A percentile compares a stretch with the other conserved stretches of the same genome.
Evolutionary conservation across 164 flowering plant genomes (phyloP).

Genomic region (Cinnamomum micranthum): DNA sequence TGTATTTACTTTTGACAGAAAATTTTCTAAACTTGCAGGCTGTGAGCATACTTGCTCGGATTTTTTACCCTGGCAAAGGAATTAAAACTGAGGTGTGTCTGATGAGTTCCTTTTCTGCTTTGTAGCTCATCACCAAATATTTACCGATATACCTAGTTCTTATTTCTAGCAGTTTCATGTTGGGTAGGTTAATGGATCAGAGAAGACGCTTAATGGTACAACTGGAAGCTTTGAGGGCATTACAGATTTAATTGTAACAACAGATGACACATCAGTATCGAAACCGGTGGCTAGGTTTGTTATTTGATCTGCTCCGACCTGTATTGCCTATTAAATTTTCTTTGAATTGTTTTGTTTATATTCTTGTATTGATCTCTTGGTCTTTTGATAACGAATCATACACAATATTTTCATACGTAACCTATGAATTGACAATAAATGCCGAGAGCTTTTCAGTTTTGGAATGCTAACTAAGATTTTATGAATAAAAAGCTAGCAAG

Average conservation of each 20-base stretch:
- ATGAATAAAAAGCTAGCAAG: no score
- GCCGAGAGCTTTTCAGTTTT: no score
- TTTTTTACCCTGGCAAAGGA: conserved; percentile 69
- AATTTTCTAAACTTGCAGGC: conserved; percentile 43
- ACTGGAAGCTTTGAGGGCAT: conserved; percentile 5
- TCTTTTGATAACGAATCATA: no score
- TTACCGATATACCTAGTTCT: conserved; percentile 11
- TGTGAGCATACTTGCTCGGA: conserved; percentile 58
- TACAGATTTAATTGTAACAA: conserved; percentile 11
- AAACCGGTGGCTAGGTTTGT: conserved; percentile 26
- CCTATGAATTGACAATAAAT: no score
- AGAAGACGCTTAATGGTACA: conserved; percentile 19
- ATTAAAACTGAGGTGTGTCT: conserved; percentile 53
- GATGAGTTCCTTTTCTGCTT: not conserved
- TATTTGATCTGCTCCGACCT: not conserved
- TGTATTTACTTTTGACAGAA: conserved; percentile 4
- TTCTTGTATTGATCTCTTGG: no score
- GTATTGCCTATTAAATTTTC: not conserved
- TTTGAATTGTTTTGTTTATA: no score
- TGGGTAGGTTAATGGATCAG: conserved; percentile 54
- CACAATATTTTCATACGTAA: no score
- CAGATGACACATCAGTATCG: conserved; percentile 10
- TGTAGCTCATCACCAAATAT: not conserved
- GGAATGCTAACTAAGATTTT: no score
- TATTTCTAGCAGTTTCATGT: conserved; percentile 49